Base-by-base conservation (phyloP, 345 rosid genomes). In the Heritiera littoralis region DNA sequence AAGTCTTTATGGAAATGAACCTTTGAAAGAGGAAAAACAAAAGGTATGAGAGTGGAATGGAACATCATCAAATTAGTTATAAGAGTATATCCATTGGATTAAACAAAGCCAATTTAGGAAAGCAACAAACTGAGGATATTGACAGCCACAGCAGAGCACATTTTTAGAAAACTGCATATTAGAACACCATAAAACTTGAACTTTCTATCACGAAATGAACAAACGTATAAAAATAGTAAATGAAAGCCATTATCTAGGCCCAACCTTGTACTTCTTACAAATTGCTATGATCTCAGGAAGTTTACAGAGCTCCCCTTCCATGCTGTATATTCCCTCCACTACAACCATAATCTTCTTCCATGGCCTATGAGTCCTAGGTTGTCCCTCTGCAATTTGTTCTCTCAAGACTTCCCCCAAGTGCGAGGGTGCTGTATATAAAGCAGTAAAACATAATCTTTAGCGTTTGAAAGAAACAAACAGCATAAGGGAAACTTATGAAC, bases 301-400 rank as follows among this genome's bases (percentile, higher is more conserved):
- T 80, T 91, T 86, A 87, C 98, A 92, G 63, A 95, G 85, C 65
- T 92, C 95, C 63, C 98, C 98, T 85, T 95, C 98, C 98, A 93
- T 95, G 81, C 98, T 93, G 82, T 93, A 95, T 67, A 92, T 93
- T 38, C 98, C 98, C 84, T 95, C 98, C n/a, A 93, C 90, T 2
- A 95, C 79, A 38, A 95, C 95, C 15, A 95, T 83, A 38, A 93
- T 95, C 89, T 95, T 92, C 88, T 90, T 95, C 98, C 98, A 95
- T 0, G 98, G 97, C 80, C 95, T 87, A 77, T 89, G 98, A 7
- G 97, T 93, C 86, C 93, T 90, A 0, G 98, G 97, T 82, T 93
- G 97, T 68, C 98, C 97, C 45, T 88, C 94, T 0, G 92, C 98
- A 64, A 95, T 95, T 84, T 95, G 97, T 79, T 93, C 98, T 81